Conservation (phyloP, 2,329 filamentous ascomycete species). For the Daldinia sp. region DNA sequence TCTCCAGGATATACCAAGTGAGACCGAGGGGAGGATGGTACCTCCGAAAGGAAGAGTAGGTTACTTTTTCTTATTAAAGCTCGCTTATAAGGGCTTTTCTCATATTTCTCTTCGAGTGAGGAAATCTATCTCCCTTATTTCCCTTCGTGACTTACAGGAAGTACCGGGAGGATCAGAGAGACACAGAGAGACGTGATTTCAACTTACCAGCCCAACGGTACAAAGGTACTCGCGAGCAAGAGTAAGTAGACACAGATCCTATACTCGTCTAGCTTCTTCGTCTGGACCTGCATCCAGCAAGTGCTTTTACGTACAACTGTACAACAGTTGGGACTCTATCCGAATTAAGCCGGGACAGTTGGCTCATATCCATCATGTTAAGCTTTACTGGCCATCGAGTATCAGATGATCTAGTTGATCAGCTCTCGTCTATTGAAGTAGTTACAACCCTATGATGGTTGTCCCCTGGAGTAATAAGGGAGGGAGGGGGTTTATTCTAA, state of each 20-base stretch:
- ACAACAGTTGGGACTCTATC: constrained; percentile 38
- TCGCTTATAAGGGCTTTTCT: constrained; percentile 10
- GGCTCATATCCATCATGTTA: constrained; percentile 38
- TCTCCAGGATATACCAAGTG: constrained; percentile 12
- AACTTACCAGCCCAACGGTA: constrained; percentile 21
- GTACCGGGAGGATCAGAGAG: constrained; percentile 18
- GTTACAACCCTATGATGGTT: constrained; percentile 40
- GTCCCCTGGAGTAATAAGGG: constrained; percentile 23
- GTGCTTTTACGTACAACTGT: constrained; percentile 39
- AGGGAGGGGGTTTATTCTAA: constrained; percentile 18
- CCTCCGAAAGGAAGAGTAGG: constrained; percentile 16
- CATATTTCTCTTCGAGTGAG: constrained; percentile 10
- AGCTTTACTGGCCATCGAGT: constrained; percentile 38
- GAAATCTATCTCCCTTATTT: constrained; percentile 20
- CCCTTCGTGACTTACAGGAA: constrained; percentile 20
- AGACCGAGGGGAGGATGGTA: constrained; percentile 2
- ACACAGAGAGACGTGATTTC: background rate
- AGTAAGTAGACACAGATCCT: constrained; percentile 15
- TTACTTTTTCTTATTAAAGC: constrained; percentile 4
- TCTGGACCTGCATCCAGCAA: constrained; percentile 31
- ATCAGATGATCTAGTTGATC: constrained; percentile 45
- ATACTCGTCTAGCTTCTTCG: constrained; percentile 22
- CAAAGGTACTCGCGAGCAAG: constrained; percentile 21
- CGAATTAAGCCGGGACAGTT: constrained; percentile 39
- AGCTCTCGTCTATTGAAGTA: constrained; percentile 39